phyloP scores from a whole-genome alignment of 1,284 basidiomycete genomes.

The Quambalaria eucalypti region DNA sequence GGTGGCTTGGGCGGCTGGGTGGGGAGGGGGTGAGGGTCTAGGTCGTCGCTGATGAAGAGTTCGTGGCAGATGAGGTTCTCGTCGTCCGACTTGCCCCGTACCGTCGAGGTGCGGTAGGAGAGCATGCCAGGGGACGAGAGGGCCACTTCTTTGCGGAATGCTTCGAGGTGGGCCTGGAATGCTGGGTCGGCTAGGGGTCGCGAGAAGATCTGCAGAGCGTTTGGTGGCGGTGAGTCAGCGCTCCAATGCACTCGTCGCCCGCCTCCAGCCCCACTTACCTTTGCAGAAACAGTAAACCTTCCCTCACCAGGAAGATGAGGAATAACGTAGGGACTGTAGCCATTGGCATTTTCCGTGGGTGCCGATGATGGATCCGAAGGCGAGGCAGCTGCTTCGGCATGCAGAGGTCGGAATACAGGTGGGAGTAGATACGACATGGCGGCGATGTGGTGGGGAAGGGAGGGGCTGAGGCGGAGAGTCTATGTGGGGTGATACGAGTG shows the following conservation, averaged over 20 bases:
- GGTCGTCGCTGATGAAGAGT: constrained; percentile 35
- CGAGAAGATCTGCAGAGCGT: constrained; percentile 20
- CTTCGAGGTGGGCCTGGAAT: constrained; percentile 32
- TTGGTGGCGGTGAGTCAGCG: not conserved
- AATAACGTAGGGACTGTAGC: constrained; percentile 26
- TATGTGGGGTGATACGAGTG: too few species aligned
- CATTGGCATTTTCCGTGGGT: too few species aligned
- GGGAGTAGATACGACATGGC: too few species aligned
- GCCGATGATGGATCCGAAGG: not conserved
- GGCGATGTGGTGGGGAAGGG: too few species aligned
- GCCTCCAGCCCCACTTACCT: constrained; percentile 6
- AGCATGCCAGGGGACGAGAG: constrained; percentile 37
- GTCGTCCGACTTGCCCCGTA: constrained; percentile 17
- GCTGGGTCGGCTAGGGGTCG: constrained; percentile 30
- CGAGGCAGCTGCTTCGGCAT: not conserved
- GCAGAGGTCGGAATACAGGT: too few species aligned
- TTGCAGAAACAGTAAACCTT: constrained; percentile 34
- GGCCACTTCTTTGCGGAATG: constrained; percentile 31
- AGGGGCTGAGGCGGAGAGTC: too few species aligned
- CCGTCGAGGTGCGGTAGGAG: constrained; percentile 34
- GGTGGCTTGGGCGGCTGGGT: not conserved
- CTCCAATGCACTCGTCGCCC: not conserved
- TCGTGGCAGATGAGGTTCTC: constrained; percentile 40
- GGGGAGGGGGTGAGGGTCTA: constrained; percentile 30
- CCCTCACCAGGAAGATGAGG: constrained; percentile 39